These are phyloP conservation scores for Saccharum officinarum DNA, from an alignment of 176 grass and related monocot species.

Conservation along the genomic window DNA sequence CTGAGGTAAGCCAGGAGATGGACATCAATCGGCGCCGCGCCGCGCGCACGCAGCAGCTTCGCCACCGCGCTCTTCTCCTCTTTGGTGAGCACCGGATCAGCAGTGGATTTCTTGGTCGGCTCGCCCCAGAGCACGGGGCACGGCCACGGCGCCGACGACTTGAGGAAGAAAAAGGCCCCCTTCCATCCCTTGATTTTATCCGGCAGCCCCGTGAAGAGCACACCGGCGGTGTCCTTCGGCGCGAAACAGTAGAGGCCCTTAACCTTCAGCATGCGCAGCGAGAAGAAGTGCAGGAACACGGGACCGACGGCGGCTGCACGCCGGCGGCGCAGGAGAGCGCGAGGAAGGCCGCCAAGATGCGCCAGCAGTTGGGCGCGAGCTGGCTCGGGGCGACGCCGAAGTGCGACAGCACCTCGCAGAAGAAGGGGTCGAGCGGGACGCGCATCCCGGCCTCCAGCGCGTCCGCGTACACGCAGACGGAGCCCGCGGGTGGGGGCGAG, in stretches of 20 bases:
- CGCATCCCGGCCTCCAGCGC: slow-evolving; percentile 12
- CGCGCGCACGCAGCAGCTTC: background rate
- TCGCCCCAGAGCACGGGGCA: slow-evolving; percentile 28
- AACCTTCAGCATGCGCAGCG: background rate
- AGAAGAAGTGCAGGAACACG: slow-evolving; percentile 15
- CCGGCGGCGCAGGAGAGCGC: background rate
- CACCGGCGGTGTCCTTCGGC: background rate
- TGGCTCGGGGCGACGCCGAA: slow-evolving; percentile 22
- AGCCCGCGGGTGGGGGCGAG: background rate
- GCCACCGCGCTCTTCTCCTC: background rate
- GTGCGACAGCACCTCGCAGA: background rate
- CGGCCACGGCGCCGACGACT: slow-evolving; percentile 4
- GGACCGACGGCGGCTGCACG: background rate
- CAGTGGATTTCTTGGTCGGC: background rate
- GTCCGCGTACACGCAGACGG: background rate
- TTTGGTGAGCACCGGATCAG: background rate
- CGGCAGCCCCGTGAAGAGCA: background rate
- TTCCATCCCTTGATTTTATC: background rate
- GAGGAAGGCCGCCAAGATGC: slow-evolving; percentile 30
- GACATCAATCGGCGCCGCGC: background rate
- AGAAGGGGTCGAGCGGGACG: slow-evolving; percentile 8
- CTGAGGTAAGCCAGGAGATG: background rate
- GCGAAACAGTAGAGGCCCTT: background rate
- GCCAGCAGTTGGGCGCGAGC: slow-evolving; percentile 31
- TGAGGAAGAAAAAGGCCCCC: slow-evolving; percentile 2